Evolutionary conservation across 139 green algal species (phyloP), one percentile per base, ranked within the genome.

Genomic region (Trebouxia sp.): DNA sequence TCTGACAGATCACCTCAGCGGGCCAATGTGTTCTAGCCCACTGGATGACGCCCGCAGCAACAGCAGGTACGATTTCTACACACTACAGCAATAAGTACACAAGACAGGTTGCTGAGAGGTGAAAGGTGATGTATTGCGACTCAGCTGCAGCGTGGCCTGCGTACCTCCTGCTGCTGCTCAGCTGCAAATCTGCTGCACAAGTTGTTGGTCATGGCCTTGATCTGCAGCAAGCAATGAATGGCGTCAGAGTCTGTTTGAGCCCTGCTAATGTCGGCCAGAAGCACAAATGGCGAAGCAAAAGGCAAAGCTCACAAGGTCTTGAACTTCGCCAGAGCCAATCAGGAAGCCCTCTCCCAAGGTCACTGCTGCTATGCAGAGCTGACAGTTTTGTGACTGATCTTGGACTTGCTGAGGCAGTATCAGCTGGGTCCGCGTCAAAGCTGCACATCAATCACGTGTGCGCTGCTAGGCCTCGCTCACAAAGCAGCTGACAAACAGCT

Each of bases 311-410:
- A 72, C 62, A 32, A 72, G 12, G 37, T 72, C 62, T n/a, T 72
- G 62, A 6, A 72, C 32, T 72, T 72, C 62, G n/a, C 62, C 62
- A 72, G 62, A 72, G 12, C 62, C 62, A 14, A 72, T 72, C 62
- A 72, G 12, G 15, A 72, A 72, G 8, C 62, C 62, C 35, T 72
- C 62, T 26, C 62, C 62, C 9, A 72, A 22, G 28, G 62, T 72
- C 5, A 72, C 62, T 45, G 62, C 62, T 45, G 62, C 62, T 14
- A 72, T 14, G 35, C 62, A 72, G 12, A 72, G 62, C 62, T 72
- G 62, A 26, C 62, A 72, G 20, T 72, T 72, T n/a, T 72, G 62
- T 30, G 62, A 72, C 62, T 72, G 62, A 45, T 72, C 62, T 72
- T 72, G 62, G 43, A 72, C 32, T 6, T 42, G 20, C 10, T 72